Percentiles rank a stretch among this genome's conserved stretches.
These are phyloP conservation scores for Panellus pusillus DNA, from an alignment of 768 basidiomycete genomes.

Conservation along the genomic window DNA sequence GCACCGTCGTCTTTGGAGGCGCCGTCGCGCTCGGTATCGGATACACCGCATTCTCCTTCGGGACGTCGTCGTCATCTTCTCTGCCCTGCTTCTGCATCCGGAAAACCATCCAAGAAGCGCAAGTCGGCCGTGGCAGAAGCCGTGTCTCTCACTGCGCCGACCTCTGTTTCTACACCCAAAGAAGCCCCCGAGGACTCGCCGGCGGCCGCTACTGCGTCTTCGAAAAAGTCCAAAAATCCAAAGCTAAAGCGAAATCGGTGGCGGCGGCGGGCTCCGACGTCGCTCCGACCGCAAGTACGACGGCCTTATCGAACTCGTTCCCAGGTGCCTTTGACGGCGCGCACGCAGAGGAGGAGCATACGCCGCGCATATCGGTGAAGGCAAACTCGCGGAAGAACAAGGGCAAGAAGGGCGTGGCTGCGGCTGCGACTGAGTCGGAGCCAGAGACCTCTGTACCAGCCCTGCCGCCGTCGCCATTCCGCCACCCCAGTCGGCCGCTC, in stretches of 20 bases:
- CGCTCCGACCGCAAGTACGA: neutral
- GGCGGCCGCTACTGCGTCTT: too few relatives aligned
- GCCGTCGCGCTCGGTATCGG: constrained; percentile 27
- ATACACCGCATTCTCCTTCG: too few relatives aligned
- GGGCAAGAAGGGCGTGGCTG: constrained; percentile 32
- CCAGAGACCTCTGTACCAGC: neutral
- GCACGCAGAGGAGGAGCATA: neutral
- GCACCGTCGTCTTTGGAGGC: constrained; percentile 38
- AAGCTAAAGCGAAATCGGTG: constrained; percentile 3
- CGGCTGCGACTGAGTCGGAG: neutral
- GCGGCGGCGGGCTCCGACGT: neutral
- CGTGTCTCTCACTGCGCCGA: too few relatives aligned
- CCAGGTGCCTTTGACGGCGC: constrained; percentile 7
- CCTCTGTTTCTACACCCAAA: too few relatives aligned
- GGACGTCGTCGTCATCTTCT: too few relatives aligned
- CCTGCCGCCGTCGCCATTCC: neutral
- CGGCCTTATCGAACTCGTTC: neutral
- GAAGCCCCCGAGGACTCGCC: neutral
- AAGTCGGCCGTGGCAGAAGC: neutral
- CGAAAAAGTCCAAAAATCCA: neutral
- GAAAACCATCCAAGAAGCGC: constrained; percentile 3
- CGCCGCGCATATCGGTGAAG: neutral
- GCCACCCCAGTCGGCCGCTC: neutral
- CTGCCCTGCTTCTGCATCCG: constrained; percentile 3
- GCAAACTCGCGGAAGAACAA: constrained; percentile 21